Evolutionary conservation across 192 early-diverging fungal genomes (phyloP).

Genomic region (Chytriomyces sp.): DNA sequence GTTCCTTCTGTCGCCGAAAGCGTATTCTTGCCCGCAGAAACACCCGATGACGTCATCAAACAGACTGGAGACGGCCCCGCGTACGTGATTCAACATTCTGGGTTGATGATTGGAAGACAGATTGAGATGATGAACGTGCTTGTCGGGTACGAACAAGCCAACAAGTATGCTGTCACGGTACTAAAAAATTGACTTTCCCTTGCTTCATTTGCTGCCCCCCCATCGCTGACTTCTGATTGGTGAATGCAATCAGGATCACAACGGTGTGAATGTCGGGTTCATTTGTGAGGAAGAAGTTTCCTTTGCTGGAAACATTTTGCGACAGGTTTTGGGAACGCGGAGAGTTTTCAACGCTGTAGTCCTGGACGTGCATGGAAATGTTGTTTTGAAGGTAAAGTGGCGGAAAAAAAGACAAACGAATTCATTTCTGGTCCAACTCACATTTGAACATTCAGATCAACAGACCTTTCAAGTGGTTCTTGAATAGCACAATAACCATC

Average conservation of each 20-base stretch:
- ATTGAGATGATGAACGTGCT: constrained; percentile 86
- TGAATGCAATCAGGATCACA: constrained; percentile 3
- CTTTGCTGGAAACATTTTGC: constrained; percentile 62
- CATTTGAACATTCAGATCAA: constrained; percentile 26
- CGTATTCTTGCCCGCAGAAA: not conserved
- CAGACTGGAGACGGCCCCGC: constrained; percentile 36
- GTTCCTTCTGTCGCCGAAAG: too few species aligned
- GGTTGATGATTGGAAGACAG: constrained; percentile 72
- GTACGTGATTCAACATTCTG: constrained; percentile 53
- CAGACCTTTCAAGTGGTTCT: constrained; percentile 74
- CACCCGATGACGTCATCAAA: constrained; percentile 60
- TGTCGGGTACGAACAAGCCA: constrained; percentile 82
- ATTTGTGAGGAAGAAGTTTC: constrained; percentile 79
- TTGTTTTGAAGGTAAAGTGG: constrained; percentile 65
- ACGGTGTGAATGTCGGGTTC: constrained; percentile 72
- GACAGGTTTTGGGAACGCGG: constrained; percentile 77
- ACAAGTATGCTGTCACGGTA: constrained; percentile 81
- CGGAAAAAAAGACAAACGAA: not conserved
- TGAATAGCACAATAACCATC: constrained; percentile 77
- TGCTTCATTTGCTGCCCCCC: not conserved
- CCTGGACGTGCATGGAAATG: constrained; percentile 72
- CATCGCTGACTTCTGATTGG: not conserved
- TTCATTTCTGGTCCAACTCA: not conserved
- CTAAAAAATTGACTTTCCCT: constrained; percentile 17
- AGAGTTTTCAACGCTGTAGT: constrained; percentile 77